Conservation (phyloP, 2,329 filamentous ascomycete species). For the Rutstroemia sp. region DNA sequence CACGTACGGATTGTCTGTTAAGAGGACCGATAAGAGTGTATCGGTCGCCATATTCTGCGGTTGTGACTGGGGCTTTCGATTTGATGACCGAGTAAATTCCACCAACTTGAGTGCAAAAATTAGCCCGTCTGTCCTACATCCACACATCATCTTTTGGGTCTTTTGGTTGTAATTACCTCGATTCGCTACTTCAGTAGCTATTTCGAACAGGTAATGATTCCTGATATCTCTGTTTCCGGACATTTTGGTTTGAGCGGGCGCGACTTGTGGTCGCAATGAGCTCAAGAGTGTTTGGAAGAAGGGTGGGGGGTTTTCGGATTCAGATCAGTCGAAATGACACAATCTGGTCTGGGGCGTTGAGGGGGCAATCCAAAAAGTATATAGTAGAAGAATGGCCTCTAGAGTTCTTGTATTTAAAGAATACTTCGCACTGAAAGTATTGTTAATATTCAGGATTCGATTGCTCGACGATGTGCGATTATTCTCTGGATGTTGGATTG, state of each 20-base stretch:
- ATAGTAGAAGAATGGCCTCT: too few relatives aligned
- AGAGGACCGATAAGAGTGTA: conserved; percentile 94
- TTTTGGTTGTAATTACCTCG: conserved; percentile 51
- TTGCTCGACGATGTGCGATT: background rate
- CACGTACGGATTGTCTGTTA: conserved; percentile 76
- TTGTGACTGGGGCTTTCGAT: conserved; percentile 96
- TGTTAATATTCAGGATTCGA: too few relatives aligned
- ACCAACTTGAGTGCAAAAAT: conserved; percentile 54
- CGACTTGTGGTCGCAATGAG: conserved; percentile 1
- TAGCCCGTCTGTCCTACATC: conserved; percentile 10
- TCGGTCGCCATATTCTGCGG: conserved; percentile 94
- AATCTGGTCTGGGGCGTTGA: background rate
- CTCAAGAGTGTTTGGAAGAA: background rate
- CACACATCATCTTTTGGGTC: background rate
- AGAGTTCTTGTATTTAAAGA: too few relatives aligned
- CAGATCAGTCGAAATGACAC: background rate
- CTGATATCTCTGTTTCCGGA: conserved; percentile 58
- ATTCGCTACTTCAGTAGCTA: conserved; percentile 96
- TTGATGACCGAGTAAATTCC: conserved; percentile 99
- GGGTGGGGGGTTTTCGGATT: background rate
- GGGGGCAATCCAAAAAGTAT: background rate
- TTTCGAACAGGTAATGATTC: conserved; percentile 93
- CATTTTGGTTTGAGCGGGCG: conserved; percentile 12
- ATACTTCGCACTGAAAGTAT: too few relatives aligned
- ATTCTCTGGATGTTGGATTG: background rate